A percentile compares a stretch with the other conserved stretches of the same genome.
phyloP scores from a whole-genome alignment of 768 basidiomycete species.

The Phaffia australis region DNA sequence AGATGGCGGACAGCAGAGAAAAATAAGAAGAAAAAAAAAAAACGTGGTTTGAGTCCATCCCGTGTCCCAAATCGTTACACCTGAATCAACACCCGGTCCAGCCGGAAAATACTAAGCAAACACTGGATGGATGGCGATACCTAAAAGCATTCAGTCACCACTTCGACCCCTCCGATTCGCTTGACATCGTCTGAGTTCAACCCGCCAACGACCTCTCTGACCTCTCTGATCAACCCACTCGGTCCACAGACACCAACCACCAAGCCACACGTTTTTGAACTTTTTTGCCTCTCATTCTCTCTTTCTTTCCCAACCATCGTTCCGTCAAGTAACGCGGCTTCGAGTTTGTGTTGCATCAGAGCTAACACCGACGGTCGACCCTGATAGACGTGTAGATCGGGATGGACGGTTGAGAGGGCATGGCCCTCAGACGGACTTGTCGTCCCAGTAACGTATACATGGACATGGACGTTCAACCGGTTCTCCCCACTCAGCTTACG shows the following conservation, averaged over 20 bases:
- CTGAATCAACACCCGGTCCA: no score
- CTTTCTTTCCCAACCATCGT: neutral
- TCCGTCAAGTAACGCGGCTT: neutral
- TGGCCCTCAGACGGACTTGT: neutral
- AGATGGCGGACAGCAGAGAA: slow-evolving; percentile 34
- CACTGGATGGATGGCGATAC: neutral
- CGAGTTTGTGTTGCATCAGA: slow-evolving; percentile 7
- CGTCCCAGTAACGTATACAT: slow-evolving; percentile 16
- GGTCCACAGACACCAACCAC: slow-evolving; percentile 20
- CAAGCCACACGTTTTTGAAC: slow-evolving; percentile 1
- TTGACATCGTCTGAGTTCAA: neutral
- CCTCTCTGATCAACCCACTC: neutral
- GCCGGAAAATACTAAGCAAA: neutral
- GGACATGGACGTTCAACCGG: neutral
- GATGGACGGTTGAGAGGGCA: neutral
- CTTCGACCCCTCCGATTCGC: slow-evolving; percentile 13
- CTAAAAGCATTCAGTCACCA: slow-evolving; percentile 12
- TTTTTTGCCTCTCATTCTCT: neutral
- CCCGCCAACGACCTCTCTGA: slow-evolving; percentile 15
- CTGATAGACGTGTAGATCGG: neutral
- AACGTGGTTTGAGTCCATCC: neutral
- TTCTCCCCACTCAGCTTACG: no score
- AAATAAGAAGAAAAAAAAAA: neutral
- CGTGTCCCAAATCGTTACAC: neutral
- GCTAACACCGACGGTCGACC: slow-evolving; percentile 3